phyloP scores from a whole-genome alignment of 371 early-diverging fungal genomes.

The Umbelopsis sp. region DNA sequence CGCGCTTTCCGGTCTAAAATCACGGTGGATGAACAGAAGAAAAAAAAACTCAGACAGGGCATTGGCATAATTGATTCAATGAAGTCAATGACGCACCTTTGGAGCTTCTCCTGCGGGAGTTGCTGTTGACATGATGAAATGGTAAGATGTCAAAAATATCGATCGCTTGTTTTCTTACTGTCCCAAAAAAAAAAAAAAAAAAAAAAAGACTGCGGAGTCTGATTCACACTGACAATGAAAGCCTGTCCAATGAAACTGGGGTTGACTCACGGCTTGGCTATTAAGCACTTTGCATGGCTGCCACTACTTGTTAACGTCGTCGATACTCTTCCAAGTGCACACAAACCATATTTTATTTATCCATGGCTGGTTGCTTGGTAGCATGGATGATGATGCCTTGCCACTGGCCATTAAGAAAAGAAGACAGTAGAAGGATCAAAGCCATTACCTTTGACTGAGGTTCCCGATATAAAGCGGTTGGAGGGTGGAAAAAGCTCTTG shows the following conservation, averaged over 20 bases:
- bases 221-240: slow-evolving; percentile 12
- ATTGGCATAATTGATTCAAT: not conserved
- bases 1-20: slow-evolving; percentile 79
- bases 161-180: not conserved
- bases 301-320: not conserved
- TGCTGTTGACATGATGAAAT: slow-evolving; percentile 2
- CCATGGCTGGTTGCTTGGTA: too few relatives aligned
- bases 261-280: not conserved
- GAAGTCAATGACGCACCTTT: not conserved
- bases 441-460: too few relatives aligned
- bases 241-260: not conserved
- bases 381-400: too few relatives aligned
- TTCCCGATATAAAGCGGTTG: too few relatives aligned
- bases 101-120: slow-evolving; percentile 15
- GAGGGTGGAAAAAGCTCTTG: too few relatives aligned
- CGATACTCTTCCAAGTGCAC: too few relatives aligned
- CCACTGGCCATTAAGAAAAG: too few relatives aligned
- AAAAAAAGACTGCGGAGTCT: slow-evolving; percentile 6
- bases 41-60: not conserved
- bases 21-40: not conserved
- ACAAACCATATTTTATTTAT: too few relatives aligned
- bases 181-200: slow-evolving; percentile 1
- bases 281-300: not conserved
- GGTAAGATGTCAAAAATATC: not conserved
- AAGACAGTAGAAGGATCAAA: too few relatives aligned